Evolutionary conservation across 1,284 basidiomycete genomes (phyloP).

Genomic region (Irpex sp.): DNA sequence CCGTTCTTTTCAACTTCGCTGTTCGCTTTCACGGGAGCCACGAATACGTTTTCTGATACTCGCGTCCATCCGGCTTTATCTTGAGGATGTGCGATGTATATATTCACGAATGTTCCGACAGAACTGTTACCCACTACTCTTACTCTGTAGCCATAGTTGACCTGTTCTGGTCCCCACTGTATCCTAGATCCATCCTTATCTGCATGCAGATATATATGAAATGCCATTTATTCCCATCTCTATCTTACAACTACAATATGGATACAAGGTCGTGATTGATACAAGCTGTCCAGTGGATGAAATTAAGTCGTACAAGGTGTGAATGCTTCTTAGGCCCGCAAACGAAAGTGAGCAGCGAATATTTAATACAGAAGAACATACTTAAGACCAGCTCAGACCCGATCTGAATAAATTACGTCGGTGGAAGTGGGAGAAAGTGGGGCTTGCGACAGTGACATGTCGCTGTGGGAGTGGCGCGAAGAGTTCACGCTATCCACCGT

Average conservation of each 20-base stretch:
- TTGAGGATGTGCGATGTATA: not conserved
- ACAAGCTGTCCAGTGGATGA: not conserved
- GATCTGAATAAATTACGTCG: not conserved
- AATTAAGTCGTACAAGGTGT: not conserved
- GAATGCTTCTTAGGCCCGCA: not conserved
- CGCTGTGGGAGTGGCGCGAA: not conserved
- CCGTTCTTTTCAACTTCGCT: constrained; percentile 1
- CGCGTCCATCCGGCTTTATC: not conserved
- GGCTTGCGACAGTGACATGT: not conserved
- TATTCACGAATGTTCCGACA: not conserved
- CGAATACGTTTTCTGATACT: not conserved
- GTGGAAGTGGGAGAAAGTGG: not conserved
- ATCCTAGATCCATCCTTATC: not conserved
- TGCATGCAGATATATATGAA: not conserved
- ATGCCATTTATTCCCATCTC: not conserved
- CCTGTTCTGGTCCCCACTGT: not conserved
- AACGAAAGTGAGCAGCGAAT: not conserved
- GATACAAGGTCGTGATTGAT: not conserved
- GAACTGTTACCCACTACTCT: not conserved
- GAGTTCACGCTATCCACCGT: not conserved
- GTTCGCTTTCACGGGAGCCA: not conserved
- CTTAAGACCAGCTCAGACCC: not conserved
- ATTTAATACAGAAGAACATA: not conserved
- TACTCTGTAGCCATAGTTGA: constrained; percentile 9
- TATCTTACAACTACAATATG: not conserved